phyloP scores from a whole-genome alignment of 2,329 filamentous ascomycete species.

The Taxawa tesnikishii region DNA sequence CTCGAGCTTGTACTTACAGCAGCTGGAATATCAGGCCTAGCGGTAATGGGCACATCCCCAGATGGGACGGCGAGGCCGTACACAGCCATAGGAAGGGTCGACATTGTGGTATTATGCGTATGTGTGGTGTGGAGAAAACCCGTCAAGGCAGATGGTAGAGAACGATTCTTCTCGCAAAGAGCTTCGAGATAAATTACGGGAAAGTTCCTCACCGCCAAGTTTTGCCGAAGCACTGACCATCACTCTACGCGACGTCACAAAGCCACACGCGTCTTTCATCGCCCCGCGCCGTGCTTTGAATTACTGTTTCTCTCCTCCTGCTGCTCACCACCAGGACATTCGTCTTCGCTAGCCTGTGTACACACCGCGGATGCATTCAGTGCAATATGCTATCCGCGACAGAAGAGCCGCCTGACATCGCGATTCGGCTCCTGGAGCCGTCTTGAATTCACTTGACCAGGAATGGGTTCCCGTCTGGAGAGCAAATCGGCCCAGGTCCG shows the following conservation, averaged over 20 bases:
- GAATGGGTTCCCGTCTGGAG: conserved; percentile 53
- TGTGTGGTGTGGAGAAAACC: conserved; percentile 47
- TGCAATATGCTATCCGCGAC: too few species aligned
- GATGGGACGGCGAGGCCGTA: conserved; percentile 88
- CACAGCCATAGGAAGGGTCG: conserved; percentile 51
- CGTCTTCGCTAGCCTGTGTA: too few species aligned
- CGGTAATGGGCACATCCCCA: conserved; percentile 71
- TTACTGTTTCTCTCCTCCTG: too few species aligned
- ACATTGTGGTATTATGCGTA: conserved; percentile 39
- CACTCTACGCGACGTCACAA: too few species aligned
- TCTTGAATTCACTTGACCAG: too few species aligned
- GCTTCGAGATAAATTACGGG: conserved; percentile 86
- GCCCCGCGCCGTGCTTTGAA: too few species aligned
- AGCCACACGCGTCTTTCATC: too few species aligned
- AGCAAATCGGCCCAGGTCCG: conserved; percentile 46
- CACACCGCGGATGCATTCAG: too few species aligned
- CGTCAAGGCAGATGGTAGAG: conserved; percentile 50
- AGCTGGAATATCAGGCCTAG: conserved; percentile 65
- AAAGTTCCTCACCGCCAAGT: conserved; percentile 75
- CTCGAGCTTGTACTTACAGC: conserved; percentile 60
- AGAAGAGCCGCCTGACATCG: too few species aligned
- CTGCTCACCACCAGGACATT: too few species aligned
- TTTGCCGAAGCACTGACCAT: conserved; percentile 84
- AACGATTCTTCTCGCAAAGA: conserved; percentile 58
- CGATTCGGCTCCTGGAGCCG: too few species aligned